phyloP scores from a whole-genome alignment of 1,139 yeast species.

The Debaryomyces coudertii region DNA sequence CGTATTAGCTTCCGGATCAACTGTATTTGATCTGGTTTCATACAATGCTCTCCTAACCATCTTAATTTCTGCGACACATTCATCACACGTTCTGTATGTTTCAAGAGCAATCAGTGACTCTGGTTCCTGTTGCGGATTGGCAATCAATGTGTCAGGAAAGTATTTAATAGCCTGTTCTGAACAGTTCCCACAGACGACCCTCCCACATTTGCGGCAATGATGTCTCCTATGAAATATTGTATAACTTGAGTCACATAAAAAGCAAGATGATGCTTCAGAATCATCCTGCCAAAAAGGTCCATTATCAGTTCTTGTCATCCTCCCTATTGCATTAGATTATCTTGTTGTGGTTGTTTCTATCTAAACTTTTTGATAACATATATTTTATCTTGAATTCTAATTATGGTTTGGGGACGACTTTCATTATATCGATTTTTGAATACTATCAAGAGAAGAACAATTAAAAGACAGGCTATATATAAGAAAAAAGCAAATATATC shows the following conservation, averaged over 20 bases:
- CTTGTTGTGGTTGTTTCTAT: background rate
- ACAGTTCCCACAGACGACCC: constrained; percentile 72
- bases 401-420: constrained; percentile 5
- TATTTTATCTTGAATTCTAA: background rate
- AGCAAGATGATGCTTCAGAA: constrained; percentile 59
- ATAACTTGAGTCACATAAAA: constrained; percentile 60
- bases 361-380: background rate
- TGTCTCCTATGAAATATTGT: constrained; percentile 78
- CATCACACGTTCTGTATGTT: constrained; percentile 68
- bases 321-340: background rate
- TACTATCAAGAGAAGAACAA: background rate
- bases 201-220: constrained; percentile 88
- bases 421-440: background rate
- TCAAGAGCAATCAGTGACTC: constrained; percentile 30
- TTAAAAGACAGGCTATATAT: background rate
- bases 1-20: constrained; percentile 1
- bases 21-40: constrained; percentile 14
- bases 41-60: constrained; percentile 55
- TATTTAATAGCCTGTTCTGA: constrained; percentile 51
- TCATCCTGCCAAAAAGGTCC: constrained; percentile 83
- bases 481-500: background rate
- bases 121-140: constrained; percentile 30
- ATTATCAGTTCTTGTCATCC: constrained; percentile 6
- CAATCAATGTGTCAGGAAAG: constrained; percentile 43
- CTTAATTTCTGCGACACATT: constrained; percentile 63